Percentiles rank a stretch among this genome's conserved stretches.
Conservation (phyloP, 352 stramenopile genomes). For the Phytophthora ramorum region DNA sequence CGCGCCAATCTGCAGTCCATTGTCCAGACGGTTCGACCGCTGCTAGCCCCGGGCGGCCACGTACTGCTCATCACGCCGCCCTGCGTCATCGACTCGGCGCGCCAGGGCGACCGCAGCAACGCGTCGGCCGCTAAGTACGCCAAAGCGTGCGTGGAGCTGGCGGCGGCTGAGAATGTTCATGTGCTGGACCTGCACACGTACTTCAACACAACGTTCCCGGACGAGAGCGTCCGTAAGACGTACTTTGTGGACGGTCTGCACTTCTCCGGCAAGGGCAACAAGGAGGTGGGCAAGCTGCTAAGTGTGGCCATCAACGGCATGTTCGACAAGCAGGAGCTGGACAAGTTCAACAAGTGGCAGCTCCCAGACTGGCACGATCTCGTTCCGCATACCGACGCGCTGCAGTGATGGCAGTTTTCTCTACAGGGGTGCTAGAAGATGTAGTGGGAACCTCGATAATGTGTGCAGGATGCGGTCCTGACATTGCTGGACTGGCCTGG, state of each 20-base stretch:
- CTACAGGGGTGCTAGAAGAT: no score
- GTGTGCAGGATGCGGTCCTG: no score
- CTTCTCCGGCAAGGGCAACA: conserved; percentile 59
- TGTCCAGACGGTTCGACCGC: conserved; percentile 31
- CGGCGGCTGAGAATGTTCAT: conserved; percentile 37
- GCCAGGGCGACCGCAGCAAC: conserved; percentile 52
- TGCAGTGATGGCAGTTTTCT: background rate
- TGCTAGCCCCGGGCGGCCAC: conserved; percentile 31
- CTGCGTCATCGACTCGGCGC: conserved; percentile 47
- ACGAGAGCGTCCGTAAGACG: conserved; percentile 32
- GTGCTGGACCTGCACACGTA: conserved; percentile 60
- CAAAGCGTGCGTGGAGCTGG: conserved; percentile 50
- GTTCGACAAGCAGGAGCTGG: conserved; percentile 35
- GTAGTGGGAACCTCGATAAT: no score
- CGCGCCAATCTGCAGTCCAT: conserved; percentile 48
- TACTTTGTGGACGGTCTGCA: conserved; percentile 63
- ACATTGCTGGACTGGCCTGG: no score
- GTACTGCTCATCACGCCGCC: conserved; percentile 46
- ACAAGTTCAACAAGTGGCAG: conserved; percentile 42
- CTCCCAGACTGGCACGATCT: conserved; percentile 52
- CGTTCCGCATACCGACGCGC: conserved; percentile 20
- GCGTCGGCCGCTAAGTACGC: conserved; percentile 54
- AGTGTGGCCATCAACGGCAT: conserved; percentile 36
- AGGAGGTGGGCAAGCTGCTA: conserved; percentile 38
- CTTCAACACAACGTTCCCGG: conserved; percentile 53